These are phyloP conservation scores for Epicoccum sorghinum DNA, from an alignment of 2,329 filamentous ascomycete species.

Conservation along the genomic window DNA sequence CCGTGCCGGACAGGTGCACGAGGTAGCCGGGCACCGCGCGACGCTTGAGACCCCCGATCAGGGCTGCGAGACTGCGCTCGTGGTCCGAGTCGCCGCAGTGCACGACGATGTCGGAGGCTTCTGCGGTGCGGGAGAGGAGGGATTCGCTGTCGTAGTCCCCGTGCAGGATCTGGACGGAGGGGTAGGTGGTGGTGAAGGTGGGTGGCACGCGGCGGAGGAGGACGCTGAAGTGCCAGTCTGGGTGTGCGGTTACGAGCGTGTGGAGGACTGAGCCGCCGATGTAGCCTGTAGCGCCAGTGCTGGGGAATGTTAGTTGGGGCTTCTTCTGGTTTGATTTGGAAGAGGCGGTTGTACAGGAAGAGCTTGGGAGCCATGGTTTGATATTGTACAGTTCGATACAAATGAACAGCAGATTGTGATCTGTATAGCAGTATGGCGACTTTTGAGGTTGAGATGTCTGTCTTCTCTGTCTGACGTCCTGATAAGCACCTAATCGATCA, in stretches of 20 bases:
- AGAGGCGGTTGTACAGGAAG: constrained; percentile 21
- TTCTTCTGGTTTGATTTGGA: too few species aligned
- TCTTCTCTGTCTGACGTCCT: too few species aligned
- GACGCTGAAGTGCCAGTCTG: constrained; percentile 54
- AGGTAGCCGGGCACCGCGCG: constrained; percentile 54
- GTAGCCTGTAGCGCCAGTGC: constrained; percentile 60
- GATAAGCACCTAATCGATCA: not conserved
- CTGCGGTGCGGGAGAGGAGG: constrained; percentile 53
- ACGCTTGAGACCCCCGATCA: constrained; percentile 57
- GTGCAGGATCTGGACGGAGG: constrained; percentile 55
- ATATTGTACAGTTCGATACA: not conserved
- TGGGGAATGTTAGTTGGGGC: constrained; percentile 23
- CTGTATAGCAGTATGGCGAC: too few species aligned
- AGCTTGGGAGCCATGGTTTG: constrained; percentile 38
- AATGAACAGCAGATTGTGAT: too few species aligned
- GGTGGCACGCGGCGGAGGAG: constrained; percentile 51
- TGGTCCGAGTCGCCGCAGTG: constrained; percentile 41
- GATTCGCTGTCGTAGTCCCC: constrained; percentile 55
- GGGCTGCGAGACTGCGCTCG: constrained; percentile 48
- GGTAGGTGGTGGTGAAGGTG: constrained; percentile 40
- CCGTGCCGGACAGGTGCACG: constrained; percentile 62
- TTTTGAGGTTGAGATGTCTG: too few species aligned
- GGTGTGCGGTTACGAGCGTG: constrained; percentile 52
- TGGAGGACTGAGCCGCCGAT: constrained; percentile 61
- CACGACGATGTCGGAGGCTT: constrained; percentile 58